Evolutionary conservation across 768 basidiomycete species (phyloP), one percentile per base, ranked within the genome.

Genomic region (Collybia mongolica): DNA sequence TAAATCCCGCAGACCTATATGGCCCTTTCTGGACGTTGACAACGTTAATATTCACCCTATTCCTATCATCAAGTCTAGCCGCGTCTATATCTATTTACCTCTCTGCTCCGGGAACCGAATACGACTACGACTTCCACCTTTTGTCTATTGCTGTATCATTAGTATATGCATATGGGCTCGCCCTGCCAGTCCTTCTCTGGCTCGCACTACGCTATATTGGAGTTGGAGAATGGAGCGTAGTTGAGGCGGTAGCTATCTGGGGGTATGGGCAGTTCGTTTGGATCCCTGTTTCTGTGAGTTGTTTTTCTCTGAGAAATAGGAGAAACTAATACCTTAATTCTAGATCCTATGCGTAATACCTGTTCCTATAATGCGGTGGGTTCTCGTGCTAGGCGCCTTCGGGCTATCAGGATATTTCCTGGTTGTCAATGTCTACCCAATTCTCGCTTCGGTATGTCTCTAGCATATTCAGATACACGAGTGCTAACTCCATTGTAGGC

Each of bases 1-100:
- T 86, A 28, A 79, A 75, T 46, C 87, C 87, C 38, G 76, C 84
- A 37, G 89, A 91, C 64, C 80, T 91, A 36, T 88, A 90, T 64
- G 95, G 95, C 0, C 94, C 96, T 1, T 98, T 99, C 74, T 99
- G 96, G 96, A 93, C 95, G 0, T 80, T 97, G 32, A 96, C 94
- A 1, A 98, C 96, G 0, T 83, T 99, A 54, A 88, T 97, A 39
- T 92, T 98, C 63, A 79, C 87, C 0, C 83, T 98, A 52, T 98
- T 95, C 74, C 82, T 97, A 51, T 95, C 90, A 20, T 97, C 96
- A 1, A 93, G 91, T 28, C 85, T 98, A 35, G 91, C 88, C 6
- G 84, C 91, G 14, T 92, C 92, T 41, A 87, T 98, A 57, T 75
- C 88, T 2, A 79, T 83, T n/a, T 98, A 93, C 69, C 81, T 98